Percentiles rank a stretch among this genome's conserved stretches.
These are phyloP conservation scores for Penicillium desertorum DNA, from an alignment of 495 filamentous ascomycete genomes.

Conservation along the genomic window DNA sequence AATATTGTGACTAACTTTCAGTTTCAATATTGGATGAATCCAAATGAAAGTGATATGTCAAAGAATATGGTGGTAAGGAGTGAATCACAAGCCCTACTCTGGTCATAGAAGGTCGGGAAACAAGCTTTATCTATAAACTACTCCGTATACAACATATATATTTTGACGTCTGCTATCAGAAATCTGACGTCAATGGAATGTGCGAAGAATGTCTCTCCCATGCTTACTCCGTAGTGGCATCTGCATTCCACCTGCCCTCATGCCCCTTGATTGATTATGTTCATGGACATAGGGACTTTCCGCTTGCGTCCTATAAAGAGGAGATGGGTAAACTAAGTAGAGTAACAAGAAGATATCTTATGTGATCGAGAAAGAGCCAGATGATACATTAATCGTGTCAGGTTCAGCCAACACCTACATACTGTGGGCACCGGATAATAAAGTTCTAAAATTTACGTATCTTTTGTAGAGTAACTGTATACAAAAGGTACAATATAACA, in stretches of 20 bases:
- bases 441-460: no score
- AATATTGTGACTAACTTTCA: no score
- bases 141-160: background rate
- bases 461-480: no score
- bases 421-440: no score
- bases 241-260: conserved; percentile 3
- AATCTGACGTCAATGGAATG: conserved; percentile 25
- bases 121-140: background rate
- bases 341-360: background rate
- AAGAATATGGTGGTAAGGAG: background rate
- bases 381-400: no score
- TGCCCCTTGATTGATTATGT: conserved; percentile 11
- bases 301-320: background rate
- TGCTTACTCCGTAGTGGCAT: conserved; percentile 3
- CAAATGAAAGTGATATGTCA: no score
- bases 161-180: background rate
- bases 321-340: background rate
- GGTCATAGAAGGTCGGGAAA: background rate
- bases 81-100: background rate
- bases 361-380: background rate
- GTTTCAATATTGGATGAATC: no score
- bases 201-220: background rate
- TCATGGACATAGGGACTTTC: background rate
- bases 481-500: no score
- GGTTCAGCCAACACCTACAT: no score